Evolutionary conservation across 1,284 basidiomycete species (phyloP).

Genomic region (Ustilago crameri): DNA sequence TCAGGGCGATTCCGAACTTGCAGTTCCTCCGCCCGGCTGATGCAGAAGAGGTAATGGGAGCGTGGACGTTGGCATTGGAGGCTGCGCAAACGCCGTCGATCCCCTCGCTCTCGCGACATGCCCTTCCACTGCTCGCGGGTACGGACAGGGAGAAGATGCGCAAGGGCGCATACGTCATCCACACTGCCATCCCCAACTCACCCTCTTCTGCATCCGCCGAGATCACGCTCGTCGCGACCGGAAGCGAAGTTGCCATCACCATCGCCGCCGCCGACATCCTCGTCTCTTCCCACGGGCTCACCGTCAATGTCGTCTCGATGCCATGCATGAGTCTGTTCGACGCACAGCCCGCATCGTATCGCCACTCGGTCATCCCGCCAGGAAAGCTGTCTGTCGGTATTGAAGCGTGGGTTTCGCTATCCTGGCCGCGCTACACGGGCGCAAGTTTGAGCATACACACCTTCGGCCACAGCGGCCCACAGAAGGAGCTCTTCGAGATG

Average conservation of each 20-base stretch:
- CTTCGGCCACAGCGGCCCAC: slow-evolving; percentile 84
- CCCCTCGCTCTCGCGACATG: slow-evolving; percentile 83
- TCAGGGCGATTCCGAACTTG: slow-evolving; percentile 89
- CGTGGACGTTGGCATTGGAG: slow-evolving; percentile 82
- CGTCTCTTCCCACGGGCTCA: slow-evolving; percentile 73
- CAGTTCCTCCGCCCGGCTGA: slow-evolving; percentile 79
- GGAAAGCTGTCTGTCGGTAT: slow-evolving; percentile 88
- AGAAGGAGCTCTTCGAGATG: slow-evolving; percentile 80
- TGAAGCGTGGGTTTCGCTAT: slow-evolving; percentile 75
- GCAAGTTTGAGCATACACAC: slow-evolving; percentile 44
- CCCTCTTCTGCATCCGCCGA: slow-evolving; percentile 72
- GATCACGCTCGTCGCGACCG: slow-evolving; percentile 85
- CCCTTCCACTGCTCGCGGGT: slow-evolving; percentile 88
- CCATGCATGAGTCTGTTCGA: slow-evolving; percentile 92
- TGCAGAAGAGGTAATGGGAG: slow-evolving; percentile 90
- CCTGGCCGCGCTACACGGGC: slow-evolving; percentile 60
- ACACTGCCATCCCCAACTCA: slow-evolving; percentile 73
- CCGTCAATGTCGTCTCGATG: slow-evolving; percentile 83
- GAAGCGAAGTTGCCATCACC: slow-evolving; percentile 86
- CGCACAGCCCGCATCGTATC: slow-evolving; percentile 81
- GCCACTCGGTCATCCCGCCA: slow-evolving; percentile 81
- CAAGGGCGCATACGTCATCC: slow-evolving; percentile 87
- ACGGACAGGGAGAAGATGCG: slow-evolving; percentile 83
- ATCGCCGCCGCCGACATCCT: slow-evolving; percentile 81
- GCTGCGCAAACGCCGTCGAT: slow-evolving; percentile 82